Conservation (phyloP, 2,329 filamentous ascomycete species). For the Ceratocystis alfenasii region DNA sequence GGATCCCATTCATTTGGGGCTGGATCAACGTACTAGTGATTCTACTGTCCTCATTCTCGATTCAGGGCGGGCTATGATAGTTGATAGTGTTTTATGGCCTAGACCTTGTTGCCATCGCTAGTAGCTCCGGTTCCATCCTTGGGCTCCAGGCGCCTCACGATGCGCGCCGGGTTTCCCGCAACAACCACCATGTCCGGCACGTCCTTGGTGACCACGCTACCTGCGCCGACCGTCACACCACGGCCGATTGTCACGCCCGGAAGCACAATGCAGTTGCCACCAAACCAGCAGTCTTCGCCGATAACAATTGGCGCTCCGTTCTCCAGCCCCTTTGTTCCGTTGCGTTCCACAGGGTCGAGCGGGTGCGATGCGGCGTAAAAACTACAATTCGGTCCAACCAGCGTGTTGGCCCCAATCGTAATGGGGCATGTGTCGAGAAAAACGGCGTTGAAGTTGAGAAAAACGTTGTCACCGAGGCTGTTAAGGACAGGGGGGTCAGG, state of each 20-base stretch:
- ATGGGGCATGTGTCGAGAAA: constrained; percentile 69
- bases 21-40: constrained; percentile 72
- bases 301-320: constrained; percentile 59
- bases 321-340: constrained; percentile 66
- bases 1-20: constrained; percentile 84
- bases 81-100: neutral
- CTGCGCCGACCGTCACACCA: constrained; percentile 64
- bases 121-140: constrained; percentile 14
- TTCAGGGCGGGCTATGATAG: constrained; percentile 67
- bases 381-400: constrained; percentile 67
- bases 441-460: constrained; percentile 61
- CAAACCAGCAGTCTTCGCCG: constrained; percentile 72
- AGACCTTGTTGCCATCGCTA: neutral
- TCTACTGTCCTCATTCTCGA: constrained; percentile 81
- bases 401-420: constrained; percentile 61
- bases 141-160: constrained; percentile 32
- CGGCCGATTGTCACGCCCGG: constrained; percentile 68
- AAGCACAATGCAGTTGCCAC: constrained; percentile 57
- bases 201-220: constrained; percentile 70
- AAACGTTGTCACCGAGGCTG: constrained; percentile 56
- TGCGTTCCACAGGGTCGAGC: constrained; percentile 58
- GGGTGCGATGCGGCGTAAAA: constrained; percentile 69
- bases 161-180: constrained; percentile 54
- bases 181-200: constrained; percentile 52
- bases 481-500: neutral